Evolutionary conservation across 1,139 yeast species (phyloP), one percentile per base, ranked within the genome.

Genomic region (Debaryomyces udenii): DNA sequence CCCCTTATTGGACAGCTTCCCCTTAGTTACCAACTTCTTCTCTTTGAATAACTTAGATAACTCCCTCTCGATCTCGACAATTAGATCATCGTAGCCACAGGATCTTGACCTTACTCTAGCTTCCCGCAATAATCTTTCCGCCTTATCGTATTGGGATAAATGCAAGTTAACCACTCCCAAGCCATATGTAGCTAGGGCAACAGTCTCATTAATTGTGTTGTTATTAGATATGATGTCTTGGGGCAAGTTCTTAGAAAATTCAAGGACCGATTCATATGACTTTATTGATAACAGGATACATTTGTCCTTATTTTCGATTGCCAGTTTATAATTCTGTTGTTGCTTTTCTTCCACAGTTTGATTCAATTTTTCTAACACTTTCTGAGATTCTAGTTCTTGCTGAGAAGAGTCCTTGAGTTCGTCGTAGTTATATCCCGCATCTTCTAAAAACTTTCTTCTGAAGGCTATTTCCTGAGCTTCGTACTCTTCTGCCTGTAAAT

Each of bases 121-220:
- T 57, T 86, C 93, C 15, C 86, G 69, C 35, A 90, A 66, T 24
- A 78, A 64, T 27, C 81, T 70, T 49, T 79, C 81, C 0, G 96
- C 90, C 46, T 73, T 68, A 17, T 72, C 74, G 43, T 73, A 69
- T 16, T 82, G 66, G 1, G 80, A 74, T 29, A 69, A 55, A 55
- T 87, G 90, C 14, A 86, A 62, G 37, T 80, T 75, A 11, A 88
- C 75, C 4, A 90, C 95, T 0, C 96, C 98, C 31, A 88, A 68
- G 0, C 96, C 95, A 56, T 88, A 91, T 0, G 89, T 81, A 0
- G 96, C 81, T 55, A 89, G 68, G 0, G 96, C 96, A 24, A 85
- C 80, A 2, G 86, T 81, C 48, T 87, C 89, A 38, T 52, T 52
- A 15, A 69, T 58, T 31, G 57, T 52, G 36, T 48, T 41, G 36